A percentile compares a stretch with the other conserved stretches of the same genome.
These are phyloP conservation scores for Dendrothele bispora DNA, from an alignment of 768 basidiomycete genomes.

Conservation along the genomic window DNA sequence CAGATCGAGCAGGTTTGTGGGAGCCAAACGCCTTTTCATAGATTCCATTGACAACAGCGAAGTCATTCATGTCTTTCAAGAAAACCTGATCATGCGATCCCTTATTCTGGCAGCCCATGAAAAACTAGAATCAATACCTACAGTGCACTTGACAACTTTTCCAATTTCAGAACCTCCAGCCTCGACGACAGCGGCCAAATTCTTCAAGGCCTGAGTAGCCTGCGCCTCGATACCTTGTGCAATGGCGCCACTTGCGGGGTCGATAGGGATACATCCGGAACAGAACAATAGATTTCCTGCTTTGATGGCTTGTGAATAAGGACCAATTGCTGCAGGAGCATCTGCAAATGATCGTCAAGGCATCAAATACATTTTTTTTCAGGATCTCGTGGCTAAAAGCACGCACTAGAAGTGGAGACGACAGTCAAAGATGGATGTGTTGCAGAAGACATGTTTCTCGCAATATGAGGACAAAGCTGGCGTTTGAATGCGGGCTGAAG, in stretches of 20 bases:
- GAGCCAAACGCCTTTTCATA: slow-evolving; percentile 85
- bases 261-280: slow-evolving; percentile 86
- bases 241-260: slow-evolving; percentile 69
- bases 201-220: slow-evolving; percentile 81
- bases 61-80: slow-evolving; percentile 91
- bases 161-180: slow-evolving; percentile 77
- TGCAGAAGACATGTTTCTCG: slow-evolving; percentile 32
- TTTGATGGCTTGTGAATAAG: slow-evolving; percentile 88
- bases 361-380: neutral
- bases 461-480: too few relatives aligned
- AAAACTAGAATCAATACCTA: slow-evolving; percentile 34
- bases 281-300: slow-evolving; percentile 83
- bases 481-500: too few relatives aligned
- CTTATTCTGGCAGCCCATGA: neutral
- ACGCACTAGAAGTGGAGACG: slow-evolving; percentile 43
- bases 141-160: slow-evolving; percentile 91
- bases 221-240: slow-evolving; percentile 78
- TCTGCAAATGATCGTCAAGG: slow-evolving; percentile 38
- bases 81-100: slow-evolving; percentile 62
- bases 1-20: slow-evolving; percentile 91
- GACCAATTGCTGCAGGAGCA: slow-evolving; percentile 79
- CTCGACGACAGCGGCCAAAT: slow-evolving; percentile 81
- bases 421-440: slow-evolving; percentile 39
- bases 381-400: too few relatives aligned
- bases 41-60: slow-evolving; percentile 75